Percentiles rank a stretch among this genome's conserved stretches.
Conservation (phyloP, 2,329 filamentous ascomycete species). For the Ilyonectria sp. region DNA sequence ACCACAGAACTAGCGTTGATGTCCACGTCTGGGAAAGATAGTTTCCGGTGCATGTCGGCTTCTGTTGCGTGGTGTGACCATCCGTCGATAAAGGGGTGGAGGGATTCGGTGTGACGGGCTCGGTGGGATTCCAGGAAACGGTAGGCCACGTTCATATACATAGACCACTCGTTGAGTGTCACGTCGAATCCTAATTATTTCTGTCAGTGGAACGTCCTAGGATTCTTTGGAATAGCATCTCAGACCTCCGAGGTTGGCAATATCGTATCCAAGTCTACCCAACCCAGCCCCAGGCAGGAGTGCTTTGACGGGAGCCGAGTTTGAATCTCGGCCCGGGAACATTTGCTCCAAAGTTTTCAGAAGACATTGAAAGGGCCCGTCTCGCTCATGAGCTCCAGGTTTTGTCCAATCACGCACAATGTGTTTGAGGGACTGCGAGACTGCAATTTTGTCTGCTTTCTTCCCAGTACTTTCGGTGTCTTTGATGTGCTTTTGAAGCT, state of each 20-base stretch:
- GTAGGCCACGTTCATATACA: conserved; percentile 70
- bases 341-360: conserved; percentile 51
- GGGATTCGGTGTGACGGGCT: conserved; percentile 40
- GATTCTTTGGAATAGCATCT: not conserved
- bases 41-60: conserved; percentile 60
- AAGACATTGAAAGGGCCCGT: conserved; percentile 59
- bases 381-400: conserved; percentile 62
- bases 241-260: conserved; percentile 59
- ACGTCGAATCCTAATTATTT: conserved; percentile 61
- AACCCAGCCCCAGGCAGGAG: conserved; percentile 69
- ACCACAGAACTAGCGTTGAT: conserved; percentile 57
- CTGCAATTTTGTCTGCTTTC: conserved; percentile 61
- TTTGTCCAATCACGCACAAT: conserved; percentile 71
- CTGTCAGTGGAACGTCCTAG: not conserved
- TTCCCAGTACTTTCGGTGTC: conserved; percentile 55
- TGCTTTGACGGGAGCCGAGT: conserved; percentile 50
- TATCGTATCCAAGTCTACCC: conserved; percentile 67
- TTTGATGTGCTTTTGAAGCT: conserved; percentile 61
- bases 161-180: conserved; percentile 71
- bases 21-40: conserved; percentile 61
- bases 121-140: conserved; percentile 60
- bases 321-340: conserved; percentile 46
- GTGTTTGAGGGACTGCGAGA: conserved; percentile 70
- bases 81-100: conserved; percentile 69
- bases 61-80: conserved; percentile 70